phyloP scores from a whole-genome alignment of 1,284 basidiomycete species.

The Sphaerobolus stellatus region DNA sequence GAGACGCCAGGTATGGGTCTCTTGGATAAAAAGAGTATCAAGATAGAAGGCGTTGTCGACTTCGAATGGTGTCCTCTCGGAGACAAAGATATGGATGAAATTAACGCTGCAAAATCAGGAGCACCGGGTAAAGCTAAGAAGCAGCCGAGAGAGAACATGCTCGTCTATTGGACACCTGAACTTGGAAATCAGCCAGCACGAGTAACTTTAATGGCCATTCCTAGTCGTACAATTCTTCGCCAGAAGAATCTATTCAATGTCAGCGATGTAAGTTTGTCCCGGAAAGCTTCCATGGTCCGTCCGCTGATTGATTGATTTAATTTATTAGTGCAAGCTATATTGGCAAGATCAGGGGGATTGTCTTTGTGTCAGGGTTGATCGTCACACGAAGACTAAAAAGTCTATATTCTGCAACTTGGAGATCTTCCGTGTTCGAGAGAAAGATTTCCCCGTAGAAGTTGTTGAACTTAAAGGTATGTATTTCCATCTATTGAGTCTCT shows the following conservation, averaged over 20 bases:
- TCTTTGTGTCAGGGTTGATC: slow-evolving; percentile 98
- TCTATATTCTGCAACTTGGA: slow-evolving; percentile 99
- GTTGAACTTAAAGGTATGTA: slow-evolving; percentile 88
- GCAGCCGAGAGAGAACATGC: slow-evolving; percentile 85
- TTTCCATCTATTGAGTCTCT: slow-evolving; percentile 9
- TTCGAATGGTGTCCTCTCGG: slow-evolving; percentile 98
- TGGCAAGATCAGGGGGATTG: slow-evolving; percentile 99
- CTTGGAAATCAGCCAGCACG: slow-evolving; percentile 95
- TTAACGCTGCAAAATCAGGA: slow-evolving; percentile 39
- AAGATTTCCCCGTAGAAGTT: slow-evolving; percentile 97
- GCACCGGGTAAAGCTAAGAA: slow-evolving; percentile 51
- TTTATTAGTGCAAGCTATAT: slow-evolving; percentile 86
- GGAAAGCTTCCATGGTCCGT: background rate
- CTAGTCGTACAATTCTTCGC: slow-evolving; percentile 80
- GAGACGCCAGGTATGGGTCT: slow-evolving; percentile 94
- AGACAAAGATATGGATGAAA: slow-evolving; percentile 83
- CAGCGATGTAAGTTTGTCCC: slow-evolving; percentile 69
- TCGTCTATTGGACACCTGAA: slow-evolving; percentile 98
- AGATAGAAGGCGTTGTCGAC: slow-evolving; percentile 97
- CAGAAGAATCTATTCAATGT: slow-evolving; percentile 99
- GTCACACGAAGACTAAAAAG: slow-evolving; percentile 99
- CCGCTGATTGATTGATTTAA: background rate
- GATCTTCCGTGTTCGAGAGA: slow-evolving; percentile 96
- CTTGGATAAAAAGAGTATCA: slow-evolving; percentile 96
- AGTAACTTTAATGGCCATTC: slow-evolving; percentile 90